Percentiles rank a stretch among this genome's conserved stretches.
Conservation (phyloP, 495 filamentous ascomycete species). For the Copromyces sp. region DNA sequence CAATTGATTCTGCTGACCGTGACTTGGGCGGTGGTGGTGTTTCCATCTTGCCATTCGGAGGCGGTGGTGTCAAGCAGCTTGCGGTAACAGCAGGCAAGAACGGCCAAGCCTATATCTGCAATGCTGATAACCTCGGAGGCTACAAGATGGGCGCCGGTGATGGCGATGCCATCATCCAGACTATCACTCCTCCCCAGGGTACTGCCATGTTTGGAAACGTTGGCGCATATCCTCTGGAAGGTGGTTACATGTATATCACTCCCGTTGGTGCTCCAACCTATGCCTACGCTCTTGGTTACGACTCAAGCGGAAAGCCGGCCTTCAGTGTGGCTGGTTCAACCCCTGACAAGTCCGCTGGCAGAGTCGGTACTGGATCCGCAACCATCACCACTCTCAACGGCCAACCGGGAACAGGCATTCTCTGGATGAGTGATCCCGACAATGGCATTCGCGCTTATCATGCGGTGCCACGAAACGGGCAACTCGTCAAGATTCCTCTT, state of each 20-base stretch:
- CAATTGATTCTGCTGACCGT: slow-evolving; percentile 6
- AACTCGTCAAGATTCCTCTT: slow-evolving; percentile 11
- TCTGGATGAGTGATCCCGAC: slow-evolving; percentile 34
- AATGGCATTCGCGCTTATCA: slow-evolving; percentile 28
- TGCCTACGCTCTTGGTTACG: slow-evolving; percentile 29
- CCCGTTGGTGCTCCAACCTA: slow-evolving; percentile 18
- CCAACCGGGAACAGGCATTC: slow-evolving; percentile 29
- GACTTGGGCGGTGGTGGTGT: slow-evolving; percentile 14
- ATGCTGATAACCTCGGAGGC: slow-evolving; percentile 31
- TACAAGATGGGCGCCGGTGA: slow-evolving; percentile 10
- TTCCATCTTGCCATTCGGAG: slow-evolving; percentile 24
- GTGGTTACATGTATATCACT: slow-evolving; percentile 11
- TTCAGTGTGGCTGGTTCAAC: slow-evolving; percentile 18
- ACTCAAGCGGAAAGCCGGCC: slow-evolving; percentile 16
- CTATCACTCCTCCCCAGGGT: slow-evolving; percentile 14
- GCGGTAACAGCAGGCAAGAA: slow-evolving; percentile 26
- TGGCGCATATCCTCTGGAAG: slow-evolving; percentile 9
- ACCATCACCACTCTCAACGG: slow-evolving; percentile 32
- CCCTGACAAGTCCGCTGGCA: slow-evolving; percentile 20
- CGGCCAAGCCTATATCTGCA: slow-evolving; percentile 28
- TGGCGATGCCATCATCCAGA: slow-evolving; percentile 29
- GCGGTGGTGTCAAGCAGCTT: slow-evolving; percentile 18
- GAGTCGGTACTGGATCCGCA: slow-evolving; percentile 27
- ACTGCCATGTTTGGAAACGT: slow-evolving; percentile 12
- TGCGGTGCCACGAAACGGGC: slow-evolving; percentile 14